Base-by-base conservation (phyloP, 2,329 filamentous ascomycete species). In the Alternaria dauci region DNA sequence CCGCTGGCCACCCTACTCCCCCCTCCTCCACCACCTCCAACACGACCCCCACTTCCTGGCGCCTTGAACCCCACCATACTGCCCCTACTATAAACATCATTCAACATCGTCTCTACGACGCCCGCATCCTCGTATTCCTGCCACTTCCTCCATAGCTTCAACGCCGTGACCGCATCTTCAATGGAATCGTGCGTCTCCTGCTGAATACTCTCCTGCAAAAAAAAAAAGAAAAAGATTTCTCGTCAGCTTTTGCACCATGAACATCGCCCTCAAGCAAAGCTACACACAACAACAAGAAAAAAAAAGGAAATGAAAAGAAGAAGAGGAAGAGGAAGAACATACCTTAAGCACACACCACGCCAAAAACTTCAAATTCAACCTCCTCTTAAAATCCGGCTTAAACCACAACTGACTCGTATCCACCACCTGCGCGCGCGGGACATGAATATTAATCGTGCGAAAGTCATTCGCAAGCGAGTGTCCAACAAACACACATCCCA, bases 371-470 rank as follows among this genome's bases (percentile, higher is more conserved):
- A 99, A 84, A 8, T 91, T 95, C 2, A 99, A 86, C 74, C 94
- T 95, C n/a, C 96, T 89, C 54, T 92, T 86, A 32, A 93, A 90
- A 16, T 87, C 85, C 57, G 90, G 88, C 59, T 96, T 88, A 79
- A 91, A 96, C 82, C 96, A 98, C 2, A 97, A 85, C 65, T 96
- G 91, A 68, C 94, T 93, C 0, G 96, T 99, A 79, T 99, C 95
- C 56, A 99, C 93, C 36, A 97, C 91, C 77, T 99, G 95, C 4
- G 87, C 80, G 75, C 90, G 92, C 1, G 96, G 95, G 0, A 99
- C 91, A 76, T 97, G 92, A 57, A 99, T 97, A 78, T 99, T 99
- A 80, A 97, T 96, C 57, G 96, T 96, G 54, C 95, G 92, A 81
- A 99, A 98, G 79, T 99, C 95, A 70, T 95, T 94, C 68, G 92